phyloP scores from a whole-genome alignment of 768 basidiomycete species.

The Naganishia kalamii region DNA sequence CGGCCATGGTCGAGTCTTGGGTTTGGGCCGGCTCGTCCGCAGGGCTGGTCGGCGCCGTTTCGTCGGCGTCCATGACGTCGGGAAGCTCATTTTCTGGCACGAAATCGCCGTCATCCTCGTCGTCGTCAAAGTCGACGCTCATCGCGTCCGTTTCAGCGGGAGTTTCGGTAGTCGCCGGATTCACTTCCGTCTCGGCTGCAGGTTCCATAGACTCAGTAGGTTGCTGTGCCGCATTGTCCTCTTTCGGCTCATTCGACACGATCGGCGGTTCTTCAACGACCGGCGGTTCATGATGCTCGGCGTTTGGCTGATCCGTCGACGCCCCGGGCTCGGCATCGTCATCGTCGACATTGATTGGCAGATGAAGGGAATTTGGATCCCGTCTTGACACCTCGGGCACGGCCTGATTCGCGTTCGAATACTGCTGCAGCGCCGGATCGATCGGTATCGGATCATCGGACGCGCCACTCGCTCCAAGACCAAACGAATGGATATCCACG shows the following conservation, averaged over 20 bases:
- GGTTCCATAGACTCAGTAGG: too few species aligned
- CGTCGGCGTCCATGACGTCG: not conserved
- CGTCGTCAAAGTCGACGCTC: constrained; percentile 7
- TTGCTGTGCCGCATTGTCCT: too few species aligned
- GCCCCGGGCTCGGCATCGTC: not conserved
- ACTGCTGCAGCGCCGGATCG: not conserved
- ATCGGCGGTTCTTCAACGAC: not conserved
- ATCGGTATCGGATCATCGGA: not conserved
- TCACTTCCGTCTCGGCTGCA: too few species aligned
- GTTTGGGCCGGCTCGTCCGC: too few species aligned
- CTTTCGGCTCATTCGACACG: not conserved
- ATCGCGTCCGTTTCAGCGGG: not conserved
- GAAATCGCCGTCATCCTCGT: constrained; percentile 22
- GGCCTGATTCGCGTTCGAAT: not conserved
- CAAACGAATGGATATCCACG: not conserved
- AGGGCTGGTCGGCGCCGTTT: not conserved
- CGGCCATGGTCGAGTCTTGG: not conserved
- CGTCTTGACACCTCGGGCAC: not conserved
- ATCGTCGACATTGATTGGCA: not conserved
- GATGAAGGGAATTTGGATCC: not conserved
- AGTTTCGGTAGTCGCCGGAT: not conserved
- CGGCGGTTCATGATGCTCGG: not conserved
- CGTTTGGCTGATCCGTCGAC: not conserved
- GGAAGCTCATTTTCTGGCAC: constrained; percentile 1
- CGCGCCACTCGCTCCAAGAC: not conserved